Evolutionary conservation across 495 filamentous ascomycete species (phyloP).

Genomic region (Jackrogersella minutella): DNA sequence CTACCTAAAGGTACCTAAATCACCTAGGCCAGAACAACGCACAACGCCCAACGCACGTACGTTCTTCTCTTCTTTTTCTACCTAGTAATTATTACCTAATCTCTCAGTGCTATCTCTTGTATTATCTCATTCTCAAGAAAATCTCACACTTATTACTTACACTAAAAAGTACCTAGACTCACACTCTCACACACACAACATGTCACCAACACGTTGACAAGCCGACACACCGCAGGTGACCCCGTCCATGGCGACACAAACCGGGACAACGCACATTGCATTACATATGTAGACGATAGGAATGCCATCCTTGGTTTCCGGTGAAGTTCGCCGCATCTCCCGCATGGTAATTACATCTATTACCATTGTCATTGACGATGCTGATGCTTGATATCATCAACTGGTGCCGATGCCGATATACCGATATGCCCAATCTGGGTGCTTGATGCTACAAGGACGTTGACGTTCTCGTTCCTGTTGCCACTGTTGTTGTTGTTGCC

Average conservation of each 20-base stretch:
- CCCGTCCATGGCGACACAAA: slow-evolving; percentile 37
- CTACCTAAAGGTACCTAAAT: background rate
- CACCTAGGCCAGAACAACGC: no score
- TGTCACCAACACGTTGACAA: slow-evolving; percentile 44
- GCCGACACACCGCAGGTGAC: slow-evolving; percentile 42
- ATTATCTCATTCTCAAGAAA: no score
- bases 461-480: slow-evolving; percentile 8
- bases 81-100: background rate
- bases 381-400: no score
- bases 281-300: slow-evolving; percentile 37
- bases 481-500: slow-evolving; percentile 1
- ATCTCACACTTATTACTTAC: no score
- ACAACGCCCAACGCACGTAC: background rate
- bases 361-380: no score
- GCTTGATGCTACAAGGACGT: slow-evolving; percentile 9
- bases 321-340: slow-evolving; percentile 41
- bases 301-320: slow-evolving; percentile 40
- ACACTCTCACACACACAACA: slow-evolving; percentile 30
- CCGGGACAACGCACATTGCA: slow-evolving; percentile 43
- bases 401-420: no score
- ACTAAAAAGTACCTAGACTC: no score
- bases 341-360: slow-evolving; percentile 38
- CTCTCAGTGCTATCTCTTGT: no score
- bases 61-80: background rate
- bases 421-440: background rate